A percentile compares a stretch with the other conserved stretches of the same genome.
phyloP scores from a whole-genome alignment of 768 basidiomycete species.

The Boletus eberwhitei region DNA sequence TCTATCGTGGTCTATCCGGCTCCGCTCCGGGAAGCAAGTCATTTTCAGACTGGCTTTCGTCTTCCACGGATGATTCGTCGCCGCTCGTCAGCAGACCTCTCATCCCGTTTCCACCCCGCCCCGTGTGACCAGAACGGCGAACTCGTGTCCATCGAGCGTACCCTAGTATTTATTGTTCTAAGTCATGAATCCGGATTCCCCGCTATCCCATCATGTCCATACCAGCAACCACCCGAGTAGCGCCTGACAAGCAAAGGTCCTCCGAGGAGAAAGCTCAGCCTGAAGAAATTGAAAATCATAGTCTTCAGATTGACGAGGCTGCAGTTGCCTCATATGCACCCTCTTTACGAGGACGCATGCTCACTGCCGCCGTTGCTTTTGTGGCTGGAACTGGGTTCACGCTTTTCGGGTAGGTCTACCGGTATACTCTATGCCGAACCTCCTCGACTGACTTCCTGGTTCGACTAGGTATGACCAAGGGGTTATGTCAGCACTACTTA shows the following conservation, averaged over 20 bases:
- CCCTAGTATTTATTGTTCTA: not conserved
- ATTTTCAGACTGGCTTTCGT: not conserved
- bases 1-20: not conserved
- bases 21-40: not conserved
- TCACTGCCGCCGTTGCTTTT: not conserved
- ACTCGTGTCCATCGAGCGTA: not conserved
- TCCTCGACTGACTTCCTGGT: not conserved
- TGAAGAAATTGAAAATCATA: not conserved
- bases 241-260: not conserved
- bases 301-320: not conserved
- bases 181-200: not conserved
- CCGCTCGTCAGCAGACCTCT: not conserved
- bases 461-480: not conserved
- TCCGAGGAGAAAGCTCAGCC: not conserved
- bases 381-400: not conserved
- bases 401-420: not conserved
- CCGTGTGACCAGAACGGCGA: not conserved
- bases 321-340: not conserved
- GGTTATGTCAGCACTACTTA: not conserved
- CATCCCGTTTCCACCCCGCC: not conserved
- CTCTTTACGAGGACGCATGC: not conserved
- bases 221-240: not conserved
- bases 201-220: not conserved
- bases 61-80: not conserved
- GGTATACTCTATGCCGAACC: not conserved